Conservation (phyloP, 1,139 yeast genomes). For the Zygosaccharomyces pseudobailii region DNA sequence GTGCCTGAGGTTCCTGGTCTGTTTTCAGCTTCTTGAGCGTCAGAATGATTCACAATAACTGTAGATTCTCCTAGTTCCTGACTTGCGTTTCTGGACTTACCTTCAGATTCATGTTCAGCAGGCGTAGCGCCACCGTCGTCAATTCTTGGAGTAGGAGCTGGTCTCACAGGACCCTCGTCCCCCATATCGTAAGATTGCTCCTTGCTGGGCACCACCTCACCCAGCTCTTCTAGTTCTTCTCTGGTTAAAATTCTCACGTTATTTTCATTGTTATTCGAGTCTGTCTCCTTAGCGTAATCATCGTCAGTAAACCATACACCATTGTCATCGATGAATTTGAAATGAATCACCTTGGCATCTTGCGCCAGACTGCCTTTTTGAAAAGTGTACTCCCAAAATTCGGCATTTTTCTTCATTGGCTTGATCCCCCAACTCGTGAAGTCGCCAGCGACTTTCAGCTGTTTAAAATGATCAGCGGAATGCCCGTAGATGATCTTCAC, state of each 20-base stretch:
- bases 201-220: background rate
- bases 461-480: slow-evolving; percentile 12
- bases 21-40: slow-evolving; percentile 9
- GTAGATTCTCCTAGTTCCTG: slow-evolving; percentile 12
- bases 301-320: slow-evolving; percentile 55
- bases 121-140: background rate
- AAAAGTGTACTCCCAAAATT: slow-evolving; percentile 23
- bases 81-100: slow-evolving; percentile 1
- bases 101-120: background rate
- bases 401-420: slow-evolving; percentile 21
- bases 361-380: slow-evolving; percentile 11
- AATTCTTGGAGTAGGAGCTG: slow-evolving; percentile 13
- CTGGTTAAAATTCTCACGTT: slow-evolving; percentile 39
- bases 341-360: slow-evolving; percentile 19
- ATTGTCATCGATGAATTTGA: slow-evolving; percentile 35
- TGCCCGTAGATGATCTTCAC: slow-evolving; percentile 24
- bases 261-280: slow-evolving; percentile 53
- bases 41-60: slow-evolving; percentile 11
- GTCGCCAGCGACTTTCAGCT: slow-evolving; percentile 30
- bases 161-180: slow-evolving; percentile 15
- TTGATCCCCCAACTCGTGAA: slow-evolving; percentile 26
- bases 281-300: slow-evolving; percentile 43
- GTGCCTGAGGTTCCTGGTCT: slow-evolving; percentile 5
- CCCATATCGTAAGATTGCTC: slow-evolving; percentile 3
- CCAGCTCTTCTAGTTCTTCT: slow-evolving; percentile 2